phyloP scores from a whole-genome alignment of 2,329 filamentous ascomycete species.

The Scolecobasidium constrictum region DNA sequence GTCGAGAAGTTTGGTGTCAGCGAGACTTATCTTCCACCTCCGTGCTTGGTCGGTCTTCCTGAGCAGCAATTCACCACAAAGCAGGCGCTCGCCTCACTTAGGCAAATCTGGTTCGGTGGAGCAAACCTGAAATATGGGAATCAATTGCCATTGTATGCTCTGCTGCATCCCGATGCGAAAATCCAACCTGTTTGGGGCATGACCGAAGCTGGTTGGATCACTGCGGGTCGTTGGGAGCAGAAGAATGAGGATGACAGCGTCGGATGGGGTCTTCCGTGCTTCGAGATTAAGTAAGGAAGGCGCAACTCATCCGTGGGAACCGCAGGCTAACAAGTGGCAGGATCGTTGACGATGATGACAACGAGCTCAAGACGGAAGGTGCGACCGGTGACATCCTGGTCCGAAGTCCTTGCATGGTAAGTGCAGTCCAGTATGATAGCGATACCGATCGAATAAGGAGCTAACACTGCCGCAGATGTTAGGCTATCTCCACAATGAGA shows the following conservation, averaged over 20 bases:
- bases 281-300: constrained; percentile 10
- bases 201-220: constrained; percentile 19
- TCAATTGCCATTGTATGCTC: constrained; percentile 34
- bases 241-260: constrained; percentile 14
- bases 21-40: constrained; percentile 42
- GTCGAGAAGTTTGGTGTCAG: constrained; percentile 30
- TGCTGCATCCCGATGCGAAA: constrained; percentile 29
- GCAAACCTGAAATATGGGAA: constrained; percentile 40
- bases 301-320: neutral
- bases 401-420: constrained; percentile 6
- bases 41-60: constrained; percentile 12
- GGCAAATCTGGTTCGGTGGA: constrained; percentile 29
- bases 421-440: neutral
- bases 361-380: constrained; percentile 2
- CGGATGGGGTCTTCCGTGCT: constrained; percentile 14
- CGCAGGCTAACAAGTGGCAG: constrained; percentile 2
- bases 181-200: constrained; percentile 35
- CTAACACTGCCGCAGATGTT: constrained; percentile 4
- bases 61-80: constrained; percentile 34
- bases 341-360: constrained; percentile 8
- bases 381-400: constrained; percentile 9
- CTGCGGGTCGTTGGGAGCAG: constrained; percentile 18
- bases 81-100: constrained; percentile 32
- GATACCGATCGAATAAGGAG: too few species aligned
- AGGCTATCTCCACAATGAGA: constrained; percentile 11